These are phyloP conservation scores for Phialophora macrospora DNA, from an alignment of 2,329 filamentous ascomycete species.

Conservation along the genomic window DNA sequence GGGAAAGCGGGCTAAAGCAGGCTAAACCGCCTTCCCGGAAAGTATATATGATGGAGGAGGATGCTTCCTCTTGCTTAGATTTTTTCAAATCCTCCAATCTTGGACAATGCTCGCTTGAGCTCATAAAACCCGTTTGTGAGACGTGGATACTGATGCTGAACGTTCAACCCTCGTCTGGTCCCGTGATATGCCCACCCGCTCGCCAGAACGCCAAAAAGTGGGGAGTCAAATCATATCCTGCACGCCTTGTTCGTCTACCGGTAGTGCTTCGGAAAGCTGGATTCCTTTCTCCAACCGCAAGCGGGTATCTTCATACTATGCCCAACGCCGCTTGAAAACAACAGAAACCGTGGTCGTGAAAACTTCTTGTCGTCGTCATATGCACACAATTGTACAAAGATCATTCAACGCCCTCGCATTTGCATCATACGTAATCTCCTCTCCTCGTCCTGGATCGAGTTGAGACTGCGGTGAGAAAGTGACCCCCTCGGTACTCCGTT, in stretches of 20 bases:
- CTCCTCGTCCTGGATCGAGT: conserved; percentile 46
- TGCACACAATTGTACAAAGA: background rate
- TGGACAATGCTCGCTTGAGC: background rate
- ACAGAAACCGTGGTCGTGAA: background rate
- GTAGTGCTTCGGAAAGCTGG: too few species aligned
- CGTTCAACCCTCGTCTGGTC: background rate
- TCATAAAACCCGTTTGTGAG: background rate
- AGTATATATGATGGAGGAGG: background rate
- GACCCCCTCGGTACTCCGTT: conserved; percentile 39
- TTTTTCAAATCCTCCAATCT: background rate
- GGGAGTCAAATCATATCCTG: background rate
- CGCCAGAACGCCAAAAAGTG: background rate
- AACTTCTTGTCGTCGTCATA: background rate
- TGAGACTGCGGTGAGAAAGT: conserved; percentile 38
- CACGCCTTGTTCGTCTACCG: background rate
- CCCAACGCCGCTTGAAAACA: background rate
- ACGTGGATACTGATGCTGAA: background rate
- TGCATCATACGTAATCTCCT: conserved; percentile 49
- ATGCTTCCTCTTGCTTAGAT: background rate
- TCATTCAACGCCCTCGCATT: conserved; percentile 42
- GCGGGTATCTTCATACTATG: conserved; percentile 1
- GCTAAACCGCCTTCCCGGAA: background rate
- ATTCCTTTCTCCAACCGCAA: background rate
- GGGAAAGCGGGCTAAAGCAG: too few species aligned
- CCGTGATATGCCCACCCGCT: background rate